Conservation (phyloP, 1,284 basidiomycete species). For the Volvariella surrecta region DNA sequence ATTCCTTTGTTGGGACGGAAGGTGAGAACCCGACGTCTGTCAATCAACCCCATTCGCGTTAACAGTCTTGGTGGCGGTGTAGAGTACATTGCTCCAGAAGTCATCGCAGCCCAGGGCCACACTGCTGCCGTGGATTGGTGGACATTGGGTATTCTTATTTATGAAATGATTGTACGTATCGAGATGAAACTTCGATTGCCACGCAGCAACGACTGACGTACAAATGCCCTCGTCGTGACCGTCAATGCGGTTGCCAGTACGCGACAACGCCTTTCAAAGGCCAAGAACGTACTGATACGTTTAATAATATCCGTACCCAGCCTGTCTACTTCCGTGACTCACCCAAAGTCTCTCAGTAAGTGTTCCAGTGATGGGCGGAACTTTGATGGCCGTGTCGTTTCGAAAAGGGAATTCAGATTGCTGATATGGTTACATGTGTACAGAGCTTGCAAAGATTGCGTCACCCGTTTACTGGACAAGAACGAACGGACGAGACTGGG, state of each 20-base stretch:
- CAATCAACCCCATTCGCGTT: constrained; percentile 18
- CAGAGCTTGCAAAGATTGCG: constrained; percentile 82
- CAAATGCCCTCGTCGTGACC: constrained; percentile 14
- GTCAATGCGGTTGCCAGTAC: constrained; percentile 47
- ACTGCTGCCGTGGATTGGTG: constrained; percentile 99
- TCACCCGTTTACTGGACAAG: constrained; percentile 89
- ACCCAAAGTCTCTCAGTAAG: constrained; percentile 79
- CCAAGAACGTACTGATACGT: constrained; percentile 88
- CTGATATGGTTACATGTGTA: constrained; percentile 14
- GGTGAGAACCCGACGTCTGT: constrained; percentile 40
- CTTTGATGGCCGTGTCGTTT: constrained; percentile 18
- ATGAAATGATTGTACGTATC: constrained; percentile 96
- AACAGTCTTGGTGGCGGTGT: constrained; percentile 18
- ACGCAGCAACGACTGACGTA: constrained; percentile 23
- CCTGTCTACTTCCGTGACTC: constrained; percentile 86
- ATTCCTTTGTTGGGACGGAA: constrained; percentile 98
- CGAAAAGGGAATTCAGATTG: constrained; percentile 15
- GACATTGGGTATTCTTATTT: constrained; percentile 97
- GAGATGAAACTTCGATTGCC: constrained; percentile 19
- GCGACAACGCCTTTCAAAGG: constrained; percentile 99
- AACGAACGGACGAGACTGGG: constrained; percentile 86
- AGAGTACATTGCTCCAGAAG: constrained; percentile 99
- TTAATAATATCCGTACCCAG: constrained; percentile 88
- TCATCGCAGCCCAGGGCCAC: constrained; percentile 96
- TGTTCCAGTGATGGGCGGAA: constrained; percentile 25